These are phyloP conservation scores for Claviceps capensis DNA, from an alignment of 2,329 filamentous ascomycete genomes.

Conservation along the genomic window DNA sequence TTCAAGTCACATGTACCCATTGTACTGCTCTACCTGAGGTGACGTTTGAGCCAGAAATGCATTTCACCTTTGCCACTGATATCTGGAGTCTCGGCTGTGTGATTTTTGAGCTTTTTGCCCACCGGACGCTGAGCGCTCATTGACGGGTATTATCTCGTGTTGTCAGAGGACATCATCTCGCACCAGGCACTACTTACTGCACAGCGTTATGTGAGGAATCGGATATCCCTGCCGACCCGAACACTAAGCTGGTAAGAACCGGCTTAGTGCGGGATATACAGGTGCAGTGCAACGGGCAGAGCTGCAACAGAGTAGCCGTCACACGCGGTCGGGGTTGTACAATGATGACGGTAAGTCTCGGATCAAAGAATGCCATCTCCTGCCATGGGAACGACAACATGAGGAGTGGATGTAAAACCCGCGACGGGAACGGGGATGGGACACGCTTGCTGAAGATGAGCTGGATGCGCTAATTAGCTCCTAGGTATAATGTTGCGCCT, in stretches of 20 bases:
- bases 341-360: slow-evolving; percentile 7
- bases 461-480: slow-evolving; percentile 2
- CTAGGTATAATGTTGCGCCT: no score
- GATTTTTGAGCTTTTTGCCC: neutral
- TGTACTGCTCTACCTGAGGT: neutral
- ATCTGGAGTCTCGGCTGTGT: neutral
- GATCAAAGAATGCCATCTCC: slow-evolving; percentile 7
- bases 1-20: neutral
- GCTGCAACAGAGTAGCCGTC: no score
- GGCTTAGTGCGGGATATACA: no score
- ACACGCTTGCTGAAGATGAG: slow-evolving; percentile 7
- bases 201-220: neutral
- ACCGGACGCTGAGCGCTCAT: neutral
- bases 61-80: neutral
- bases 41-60: neutral
- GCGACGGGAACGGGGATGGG: slow-evolving; percentile 5
- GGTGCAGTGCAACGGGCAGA: no score
- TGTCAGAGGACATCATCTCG: neutral
- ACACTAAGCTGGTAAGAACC: no score
- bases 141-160: neutral
- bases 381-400: slow-evolving; percentile 9
- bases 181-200: neutral
- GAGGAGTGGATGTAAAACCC: slow-evolving; percentile 10
- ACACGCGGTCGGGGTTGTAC: slow-evolving; percentile 9
- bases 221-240: no score